A percentile compares a stretch with the other conserved stretches of the same genome.
Evolutionary conservation across 192 early-diverging fungal species (phyloP).

Genomic region (Coemansia javaensis): DNA sequence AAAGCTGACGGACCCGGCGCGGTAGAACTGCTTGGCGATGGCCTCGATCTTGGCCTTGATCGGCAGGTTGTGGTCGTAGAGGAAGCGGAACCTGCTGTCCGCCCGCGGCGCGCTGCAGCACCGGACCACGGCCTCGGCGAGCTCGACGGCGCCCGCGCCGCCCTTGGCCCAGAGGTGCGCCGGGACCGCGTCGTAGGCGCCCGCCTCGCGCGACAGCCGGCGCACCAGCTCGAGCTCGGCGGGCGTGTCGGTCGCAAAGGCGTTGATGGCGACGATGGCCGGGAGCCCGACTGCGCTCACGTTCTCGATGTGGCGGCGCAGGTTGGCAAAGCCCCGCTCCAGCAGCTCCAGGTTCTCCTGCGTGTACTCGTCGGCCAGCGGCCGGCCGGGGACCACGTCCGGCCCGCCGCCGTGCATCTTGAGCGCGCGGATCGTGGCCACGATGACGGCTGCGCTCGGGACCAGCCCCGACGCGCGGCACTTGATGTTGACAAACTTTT

Average conservation of each 20-base stretch:
- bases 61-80: slow-evolving; percentile 74
- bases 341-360: slow-evolving; percentile 85
- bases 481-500: slow-evolving; percentile 99
- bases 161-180: slow-evolving; percentile 94
- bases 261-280: slow-evolving; percentile 91
- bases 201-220: slow-evolving; percentile 68
- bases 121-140: slow-evolving; percentile 73
- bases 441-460: slow-evolving; percentile 88
- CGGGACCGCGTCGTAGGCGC: slow-evolving; percentile 81
- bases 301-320: slow-evolving; percentile 89
- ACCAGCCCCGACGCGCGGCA: slow-evolving; percentile 83
- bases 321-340: slow-evolving; percentile 77
- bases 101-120: slow-evolving; percentile 4
- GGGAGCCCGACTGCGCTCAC: slow-evolving; percentile 81
- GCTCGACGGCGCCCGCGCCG: slow-evolving; percentile 80
- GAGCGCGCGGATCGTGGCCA: slow-evolving; percentile 88
- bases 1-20: slow-evolving; percentile 86
- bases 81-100: slow-evolving; percentile 66
- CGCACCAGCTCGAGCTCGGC: slow-evolving; percentile 82
- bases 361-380: slow-evolving; percentile 82
- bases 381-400: slow-evolving; percentile 83
- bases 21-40: slow-evolving; percentile 92
- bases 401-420: slow-evolving; percentile 99
- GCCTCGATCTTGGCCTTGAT: slow-evolving; percentile 90
- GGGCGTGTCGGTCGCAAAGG: slow-evolving; percentile 79